Base-by-base conservation (phyloP, 2,329 filamentous ascomycete genomes). In the Paramyrothecium sp. region DNA sequence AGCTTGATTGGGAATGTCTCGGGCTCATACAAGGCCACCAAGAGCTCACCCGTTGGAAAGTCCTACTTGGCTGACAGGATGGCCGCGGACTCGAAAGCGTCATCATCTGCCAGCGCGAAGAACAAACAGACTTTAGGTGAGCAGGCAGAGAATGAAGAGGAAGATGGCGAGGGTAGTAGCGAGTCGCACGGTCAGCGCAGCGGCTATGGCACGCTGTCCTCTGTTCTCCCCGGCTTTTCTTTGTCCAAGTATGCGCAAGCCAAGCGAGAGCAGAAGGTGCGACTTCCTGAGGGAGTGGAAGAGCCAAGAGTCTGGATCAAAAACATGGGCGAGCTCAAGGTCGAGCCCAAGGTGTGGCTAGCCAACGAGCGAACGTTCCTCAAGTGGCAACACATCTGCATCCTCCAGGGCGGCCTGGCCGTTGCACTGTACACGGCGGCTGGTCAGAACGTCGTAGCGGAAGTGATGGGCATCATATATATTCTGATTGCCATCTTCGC, bases 321-420 rank as follows among this genome's bases (percentile, higher is more conserved):
- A 79, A 96, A 99, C 74, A 85, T 89, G 34, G 94, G 95, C 3
- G 90, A 92, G 38, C 84, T 98, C 62, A 90, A 92, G 70, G 92
- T 99, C 57, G 95, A 99, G 77, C 92, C 92, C 60, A 99, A 99
- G 76, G 94, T 99, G 30, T 99, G 95, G 94, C 88, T 99, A 57
- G 95, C 95, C 55, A 99, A 99, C 74, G 94, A 99, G 77, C 89
- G 95, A 60, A 99, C 95, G 0, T 99, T 97, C 71, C 89, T 99
- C 74, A 98, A 97, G 75, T 99, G 95, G 95, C 91, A 98, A 78
- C 93, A 98, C 73, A 92, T 99, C 67, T 89, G 87, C 60, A 86
- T 99, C 52, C 81, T 99, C 16, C 86, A 99, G 22, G 93, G 92
- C 41, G 88, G 89, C 21, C 77, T 99, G 30, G 91, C 91, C 0